phyloP scores from a whole-genome alignment of 1,284 basidiomycete species.

The Microbotryum silenes-acaulis region DNA sequence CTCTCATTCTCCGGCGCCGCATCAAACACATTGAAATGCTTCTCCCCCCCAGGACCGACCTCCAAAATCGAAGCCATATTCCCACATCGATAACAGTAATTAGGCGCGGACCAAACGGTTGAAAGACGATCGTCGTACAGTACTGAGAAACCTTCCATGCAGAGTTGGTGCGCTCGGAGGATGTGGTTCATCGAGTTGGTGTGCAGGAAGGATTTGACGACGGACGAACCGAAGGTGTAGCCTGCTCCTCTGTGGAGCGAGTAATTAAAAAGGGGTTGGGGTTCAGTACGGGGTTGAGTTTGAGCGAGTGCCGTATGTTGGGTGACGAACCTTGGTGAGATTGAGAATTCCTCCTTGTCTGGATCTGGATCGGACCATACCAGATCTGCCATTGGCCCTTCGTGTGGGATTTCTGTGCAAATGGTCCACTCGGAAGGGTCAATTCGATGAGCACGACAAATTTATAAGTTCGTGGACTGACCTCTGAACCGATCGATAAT shows the following conservation, averaged over 20 bases:
- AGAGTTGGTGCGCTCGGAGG: constrained; percentile 93
- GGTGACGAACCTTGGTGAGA: constrained; percentile 74
- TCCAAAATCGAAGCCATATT: constrained; percentile 96
- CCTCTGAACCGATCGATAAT: constrained; percentile 97
- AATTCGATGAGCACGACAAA: neutral
- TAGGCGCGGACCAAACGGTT: constrained; percentile 97
- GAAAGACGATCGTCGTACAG: constrained; percentile 90
- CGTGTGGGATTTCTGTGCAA: constrained; percentile 85
- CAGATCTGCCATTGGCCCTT: constrained; percentile 99
- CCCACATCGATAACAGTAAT: constrained; percentile 97
- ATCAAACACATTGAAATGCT: constrained; percentile 97
- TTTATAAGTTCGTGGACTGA: constrained; percentile 37
- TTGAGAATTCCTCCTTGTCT: constrained; percentile 98
- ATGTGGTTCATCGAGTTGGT: constrained; percentile 97
- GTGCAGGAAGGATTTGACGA: constrained; percentile 94
- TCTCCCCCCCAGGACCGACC: constrained; percentile 77
- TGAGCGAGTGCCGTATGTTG: constrained; percentile 6
- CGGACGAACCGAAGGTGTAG: constrained; percentile 96
- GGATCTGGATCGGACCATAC: constrained; percentile 99
- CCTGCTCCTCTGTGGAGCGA: constrained; percentile 71
- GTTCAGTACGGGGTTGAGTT: neutral
- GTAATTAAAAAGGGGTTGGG: constrained; percentile 11
- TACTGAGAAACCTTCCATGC: constrained; percentile 97
- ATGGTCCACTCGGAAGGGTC: neutral
- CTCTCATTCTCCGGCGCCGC: constrained; percentile 94